Percentiles rank a stretch among this genome's conserved stretches.
Evolutionary conservation across 257 asterid species (phyloP).

Genomic region (Jaltomata sinuosa): DNA sequence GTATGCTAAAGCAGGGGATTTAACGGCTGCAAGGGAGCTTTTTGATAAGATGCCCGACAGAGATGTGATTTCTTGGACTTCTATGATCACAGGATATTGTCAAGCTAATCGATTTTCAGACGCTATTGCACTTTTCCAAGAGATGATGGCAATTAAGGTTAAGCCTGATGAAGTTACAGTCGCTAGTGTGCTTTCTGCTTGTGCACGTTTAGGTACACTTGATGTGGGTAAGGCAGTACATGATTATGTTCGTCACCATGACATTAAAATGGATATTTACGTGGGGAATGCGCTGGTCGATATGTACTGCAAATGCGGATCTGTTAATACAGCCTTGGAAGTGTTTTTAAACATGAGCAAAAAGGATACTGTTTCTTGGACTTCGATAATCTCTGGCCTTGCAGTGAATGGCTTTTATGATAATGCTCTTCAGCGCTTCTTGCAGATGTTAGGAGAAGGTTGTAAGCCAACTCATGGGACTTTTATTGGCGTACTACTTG

Average conservation of each 20-base stretch:
- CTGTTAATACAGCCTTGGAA: slow-evolving; percentile 13
- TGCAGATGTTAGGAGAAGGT: slow-evolving; percentile 20
- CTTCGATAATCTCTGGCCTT: slow-evolving; percentile 29
- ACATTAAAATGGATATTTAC: slow-evolving; percentile 15
- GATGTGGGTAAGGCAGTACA: slow-evolving; percentile 23
- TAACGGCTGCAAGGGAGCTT: slow-evolving; percentile 12
- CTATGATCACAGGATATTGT: slow-evolving; percentile 26
- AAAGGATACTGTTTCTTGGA: slow-evolving; percentile 31
- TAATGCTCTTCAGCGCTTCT: slow-evolving; percentile 18
- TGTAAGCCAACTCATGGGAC: slow-evolving; percentile 25
- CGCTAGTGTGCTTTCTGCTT: slow-evolving; percentile 29
- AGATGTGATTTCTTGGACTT: slow-evolving; percentile 40
- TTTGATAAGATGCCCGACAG: slow-evolving; percentile 26
- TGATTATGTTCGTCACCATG: slow-evolving; percentile 8
- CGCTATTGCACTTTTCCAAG: slow-evolving; percentile 17
- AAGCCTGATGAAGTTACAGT: slow-evolving; percentile 26
- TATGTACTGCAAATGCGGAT: slow-evolving; percentile 40
- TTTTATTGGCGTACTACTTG: slow-evolving; percentile 25
- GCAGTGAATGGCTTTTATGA: slow-evolving; percentile 22
- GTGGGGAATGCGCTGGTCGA: slow-evolving; percentile 27
- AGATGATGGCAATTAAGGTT: slow-evolving; percentile 19
- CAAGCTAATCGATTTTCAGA: slow-evolving; percentile 17
- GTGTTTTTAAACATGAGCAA: slow-evolving; percentile 22
- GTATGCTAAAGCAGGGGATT: slow-evolving; percentile 21
- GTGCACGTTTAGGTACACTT: slow-evolving; percentile 24